phyloP scores from a whole-genome alignment of 108 stramenopile genomes.

The Aureococcus anophagefferens region DNA sequence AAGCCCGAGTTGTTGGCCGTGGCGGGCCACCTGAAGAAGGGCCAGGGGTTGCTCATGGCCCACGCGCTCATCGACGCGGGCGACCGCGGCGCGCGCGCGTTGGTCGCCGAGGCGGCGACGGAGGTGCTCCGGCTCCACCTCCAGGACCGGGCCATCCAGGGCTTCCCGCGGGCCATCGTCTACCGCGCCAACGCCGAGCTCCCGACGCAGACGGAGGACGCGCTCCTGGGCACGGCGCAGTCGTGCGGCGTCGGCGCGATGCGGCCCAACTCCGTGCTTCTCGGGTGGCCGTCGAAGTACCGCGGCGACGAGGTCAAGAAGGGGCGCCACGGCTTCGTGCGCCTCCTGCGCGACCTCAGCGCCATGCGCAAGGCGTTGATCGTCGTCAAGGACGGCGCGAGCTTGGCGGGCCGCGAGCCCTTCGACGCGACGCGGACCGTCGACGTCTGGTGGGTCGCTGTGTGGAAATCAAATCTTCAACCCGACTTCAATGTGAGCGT shows the following conservation, averaged over 20 bases:
- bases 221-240: constrained; percentile 41
- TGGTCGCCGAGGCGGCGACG: constrained; percentile 28
- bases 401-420: constrained; percentile 8
- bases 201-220: constrained; percentile 20
- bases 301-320: constrained; percentile 16
- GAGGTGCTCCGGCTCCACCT: constrained; percentile 50
- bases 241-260: constrained; percentile 59
- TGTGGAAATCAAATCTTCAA: too few relatives aligned
- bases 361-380: constrained; percentile 48
- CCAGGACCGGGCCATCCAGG: constrained; percentile 46
- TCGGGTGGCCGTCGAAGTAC: constrained; percentile 46
- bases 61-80: constrained; percentile 36
- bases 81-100: constrained; percentile 9
- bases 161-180: constrained; percentile 31
- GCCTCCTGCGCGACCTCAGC: constrained; percentile 42
- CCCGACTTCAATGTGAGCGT: too few relatives aligned
- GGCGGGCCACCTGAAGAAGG: constrained; percentile 61
- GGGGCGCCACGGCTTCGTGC: constrained; percentile 30
- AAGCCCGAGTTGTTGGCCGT: constrained; percentile 45
- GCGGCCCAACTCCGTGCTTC: constrained; percentile 57
- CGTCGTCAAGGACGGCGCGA: constrained; percentile 31
- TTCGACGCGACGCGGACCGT: constrained; percentile 28
- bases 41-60: constrained; percentile 51
- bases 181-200: constrained; percentile 6
- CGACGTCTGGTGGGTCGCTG: constrained; percentile 71